Evolutionary conservation across 331 rosid species (phyloP).

Genomic region (Stylosanthes scabra): DNA sequence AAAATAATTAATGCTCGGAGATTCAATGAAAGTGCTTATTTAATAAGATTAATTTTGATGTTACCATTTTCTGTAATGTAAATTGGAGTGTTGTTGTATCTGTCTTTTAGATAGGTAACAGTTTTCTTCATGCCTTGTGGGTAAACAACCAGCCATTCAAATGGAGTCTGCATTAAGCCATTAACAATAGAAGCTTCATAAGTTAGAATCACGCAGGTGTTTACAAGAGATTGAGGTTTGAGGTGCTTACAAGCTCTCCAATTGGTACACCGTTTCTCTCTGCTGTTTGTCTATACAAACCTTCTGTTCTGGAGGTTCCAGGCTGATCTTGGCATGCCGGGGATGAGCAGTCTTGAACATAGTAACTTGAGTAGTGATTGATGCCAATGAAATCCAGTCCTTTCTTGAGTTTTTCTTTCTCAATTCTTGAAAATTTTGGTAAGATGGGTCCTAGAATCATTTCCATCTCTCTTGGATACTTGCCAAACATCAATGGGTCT

Average conservation of each 20-base stretch:
- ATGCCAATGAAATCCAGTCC: slow-evolving; percentile 75
- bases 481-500: slow-evolving; percentile 65
- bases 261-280: slow-evolving; percentile 51
- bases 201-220: neutral
- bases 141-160: slow-evolving; percentile 54
- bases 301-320: slow-evolving; percentile 60
- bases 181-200: slow-evolving; percentile 2
- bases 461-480: slow-evolving; percentile 67
- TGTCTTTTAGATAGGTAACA: slow-evolving; percentile 54
- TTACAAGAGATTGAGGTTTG: neutral
- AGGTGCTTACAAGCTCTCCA: slow-evolving; percentile 56
- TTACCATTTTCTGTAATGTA: slow-evolving; percentile 80
- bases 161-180: slow-evolving; percentile 56
- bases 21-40: neutral
- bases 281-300: slow-evolving; percentile 41
- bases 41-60: neutral
- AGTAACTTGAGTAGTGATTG: slow-evolving; percentile 67
- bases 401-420: slow-evolving; percentile 45
- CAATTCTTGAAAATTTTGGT: slow-evolving; percentile 56
- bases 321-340: slow-evolving; percentile 54
- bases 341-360: slow-evolving; percentile 59
- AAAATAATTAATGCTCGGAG: slow-evolving; percentile 1
- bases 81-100: slow-evolving; percentile 68
- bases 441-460: slow-evolving; percentile 51
- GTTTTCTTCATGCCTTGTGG: slow-evolving; percentile 70